Evolutionary conservation across 129 eudicot genomes (phyloP).

Genomic region (Logfia minima): DNA sequence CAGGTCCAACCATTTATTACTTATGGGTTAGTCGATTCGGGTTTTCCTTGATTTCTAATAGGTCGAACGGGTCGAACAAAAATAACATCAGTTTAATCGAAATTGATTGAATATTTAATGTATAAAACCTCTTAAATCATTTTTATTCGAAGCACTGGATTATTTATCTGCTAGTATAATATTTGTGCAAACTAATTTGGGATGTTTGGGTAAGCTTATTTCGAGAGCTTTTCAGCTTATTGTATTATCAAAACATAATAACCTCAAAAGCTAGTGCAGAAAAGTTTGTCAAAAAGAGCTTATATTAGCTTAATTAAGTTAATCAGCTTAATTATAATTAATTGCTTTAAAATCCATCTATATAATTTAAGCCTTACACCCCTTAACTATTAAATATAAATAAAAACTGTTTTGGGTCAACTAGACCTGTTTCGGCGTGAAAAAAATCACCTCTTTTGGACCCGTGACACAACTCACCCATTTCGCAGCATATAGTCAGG

Average conservation of each 20-base stretch:
- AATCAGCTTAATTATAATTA: too few species aligned
- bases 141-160: neutral
- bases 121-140: neutral
- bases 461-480: neutral
- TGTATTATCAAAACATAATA: too few species aligned
- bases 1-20: neutral
- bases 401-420: slow-evolving; percentile 1
- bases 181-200: neutral
- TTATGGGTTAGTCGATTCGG: neutral
- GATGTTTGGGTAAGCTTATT: too few species aligned
- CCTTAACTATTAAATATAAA: neutral
- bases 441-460: slow-evolving; percentile 6
- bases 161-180: neutral
- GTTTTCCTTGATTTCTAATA: neutral
- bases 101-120: neutral
- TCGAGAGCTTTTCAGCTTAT: too few species aligned
- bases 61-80: neutral
- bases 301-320: too few species aligned
- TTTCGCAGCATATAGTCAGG: neutral
- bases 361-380: too few species aligned
- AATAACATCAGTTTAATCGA: neutral
- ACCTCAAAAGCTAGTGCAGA: too few species aligned
- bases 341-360: neutral
- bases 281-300: too few species aligned
- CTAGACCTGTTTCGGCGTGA: neutral